A percentile compares a stretch with the other conserved stretches of the same genome.
These are phyloP conservation scores for Magnolia sinica DNA, from an alignment of 164 flowering plant species.

Conservation along the genomic window DNA sequence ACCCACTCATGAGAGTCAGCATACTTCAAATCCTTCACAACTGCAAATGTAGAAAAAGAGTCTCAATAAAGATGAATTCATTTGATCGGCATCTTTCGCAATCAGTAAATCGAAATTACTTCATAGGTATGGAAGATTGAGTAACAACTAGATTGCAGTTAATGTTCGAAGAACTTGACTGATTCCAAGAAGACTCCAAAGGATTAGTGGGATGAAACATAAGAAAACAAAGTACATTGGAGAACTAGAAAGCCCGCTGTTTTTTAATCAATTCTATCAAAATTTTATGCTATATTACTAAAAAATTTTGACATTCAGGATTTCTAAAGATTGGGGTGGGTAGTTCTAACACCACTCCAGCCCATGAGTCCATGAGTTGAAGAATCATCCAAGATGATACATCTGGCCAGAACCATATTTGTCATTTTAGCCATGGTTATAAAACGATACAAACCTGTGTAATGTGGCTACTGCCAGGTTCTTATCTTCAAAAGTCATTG, in stretches of 20 bases:
- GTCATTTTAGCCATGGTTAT: too few species aligned
- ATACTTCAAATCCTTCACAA: slow-evolving; percentile 66
- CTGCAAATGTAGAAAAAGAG: slow-evolving; percentile 30
- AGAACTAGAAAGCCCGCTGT: too few species aligned
- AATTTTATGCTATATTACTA: too few species aligned
- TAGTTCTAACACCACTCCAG: too few species aligned
- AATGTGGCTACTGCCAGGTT: background rate
- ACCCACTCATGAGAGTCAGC: slow-evolving; percentile 77
- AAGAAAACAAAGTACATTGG: background rate
- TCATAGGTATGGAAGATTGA: background rate
- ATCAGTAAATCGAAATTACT: background rate
- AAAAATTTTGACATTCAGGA: too few species aligned
- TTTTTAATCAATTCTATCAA: too few species aligned
- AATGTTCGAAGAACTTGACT: background rate
- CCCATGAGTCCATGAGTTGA: too few species aligned
- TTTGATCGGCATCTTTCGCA: background rate
- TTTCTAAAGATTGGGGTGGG: too few species aligned
- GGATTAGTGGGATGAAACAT: background rate
- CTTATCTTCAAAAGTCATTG: background rate
- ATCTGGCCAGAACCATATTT: too few species aligned
- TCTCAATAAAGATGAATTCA: background rate
- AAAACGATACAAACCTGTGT: background rate
- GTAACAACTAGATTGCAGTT: background rate
- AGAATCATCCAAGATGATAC: too few species aligned
- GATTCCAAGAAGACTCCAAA: background rate